Evolutionary conservation across 306 rosid genomes (phyloP).

Genomic region (Lupinus albus): DNA sequence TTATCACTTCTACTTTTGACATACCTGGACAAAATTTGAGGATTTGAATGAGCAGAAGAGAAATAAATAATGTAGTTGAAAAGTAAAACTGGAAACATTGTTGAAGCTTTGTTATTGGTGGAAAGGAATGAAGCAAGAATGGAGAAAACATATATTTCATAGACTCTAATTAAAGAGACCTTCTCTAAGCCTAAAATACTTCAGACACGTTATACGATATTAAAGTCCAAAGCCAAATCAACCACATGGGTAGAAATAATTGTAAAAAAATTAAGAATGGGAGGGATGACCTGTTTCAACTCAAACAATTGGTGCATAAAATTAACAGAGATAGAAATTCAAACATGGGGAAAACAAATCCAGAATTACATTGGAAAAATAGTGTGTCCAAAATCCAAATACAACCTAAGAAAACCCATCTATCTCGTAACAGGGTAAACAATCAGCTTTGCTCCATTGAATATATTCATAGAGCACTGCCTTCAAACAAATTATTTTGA

Average conservation of each 20-base stretch:
- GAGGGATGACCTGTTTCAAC: slow-evolving; percentile 24
- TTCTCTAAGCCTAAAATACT: slow-evolving; percentile 14
- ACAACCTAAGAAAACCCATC: slow-evolving; percentile 28
- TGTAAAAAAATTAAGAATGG: slow-evolving; percentile 13
- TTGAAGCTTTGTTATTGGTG: not conserved
- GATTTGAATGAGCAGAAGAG: slow-evolving; percentile 35
- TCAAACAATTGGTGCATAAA: slow-evolving; percentile 28
- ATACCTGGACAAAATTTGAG: slow-evolving; percentile 62
- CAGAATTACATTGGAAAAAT: slow-evolving; percentile 11
- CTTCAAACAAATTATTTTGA: not conserved
- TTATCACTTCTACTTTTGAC: slow-evolving; percentile 83
- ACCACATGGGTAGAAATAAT: slow-evolving; percentile 14
- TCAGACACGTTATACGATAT: not conserved
- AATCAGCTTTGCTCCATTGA: slow-evolving; percentile 26
- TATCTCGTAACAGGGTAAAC: slow-evolving; percentile 5
- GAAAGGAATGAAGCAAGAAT: slow-evolving; percentile 18
- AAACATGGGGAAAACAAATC: not conserved
- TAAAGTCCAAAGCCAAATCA: slow-evolving; percentile 23
- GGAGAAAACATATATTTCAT: not conserved
- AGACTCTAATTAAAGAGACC: slow-evolving; percentile 12
- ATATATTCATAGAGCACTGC: slow-evolving; percentile 17
- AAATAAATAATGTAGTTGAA: slow-evolving; percentile 34
- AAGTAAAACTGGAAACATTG: slow-evolving; percentile 1
- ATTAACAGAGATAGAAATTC: slow-evolving; percentile 2
- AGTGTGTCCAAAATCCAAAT: not conserved